A percentile compares a stretch with the other conserved stretches of the same genome.
Conservation (phyloP, 2,329 filamentous ascomycete genomes). For the Sarocladium brachiariae region DNA sequence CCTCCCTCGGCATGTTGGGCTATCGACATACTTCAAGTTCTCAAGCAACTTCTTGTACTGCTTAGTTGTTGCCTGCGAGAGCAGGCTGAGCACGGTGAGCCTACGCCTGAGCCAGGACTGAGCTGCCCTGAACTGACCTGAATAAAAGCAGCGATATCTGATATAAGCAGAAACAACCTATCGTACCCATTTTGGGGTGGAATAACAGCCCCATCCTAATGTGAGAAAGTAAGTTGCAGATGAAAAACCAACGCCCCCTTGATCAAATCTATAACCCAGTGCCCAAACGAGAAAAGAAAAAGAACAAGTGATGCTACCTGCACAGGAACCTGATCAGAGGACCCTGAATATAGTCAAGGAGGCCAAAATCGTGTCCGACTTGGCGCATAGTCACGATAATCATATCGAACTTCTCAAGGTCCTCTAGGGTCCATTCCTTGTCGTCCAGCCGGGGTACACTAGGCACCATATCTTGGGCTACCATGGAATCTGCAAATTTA, state of each 20-base stretch:
- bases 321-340: neutral
- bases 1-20: neutral
- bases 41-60: neutral
- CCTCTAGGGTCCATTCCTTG: neutral
- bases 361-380: neutral
- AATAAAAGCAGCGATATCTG: no score
- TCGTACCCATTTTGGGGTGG: no score
- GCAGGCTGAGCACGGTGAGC: no score
- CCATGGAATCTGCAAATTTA: neutral
- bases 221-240: no score
- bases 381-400: conserved; percentile 3
- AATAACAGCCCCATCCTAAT: no score
- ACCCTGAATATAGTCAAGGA: neutral
- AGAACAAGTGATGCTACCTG: neutral
- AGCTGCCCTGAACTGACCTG: no score
- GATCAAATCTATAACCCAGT: no score
- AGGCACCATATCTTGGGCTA: conserved; percentile 1
- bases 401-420: neutral
- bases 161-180: no score
- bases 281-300: no score
- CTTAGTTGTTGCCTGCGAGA: neutral
- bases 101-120: no score
- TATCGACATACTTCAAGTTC: neutral
- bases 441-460: neutral
- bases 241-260: no score